phyloP scores from a whole-genome alignment of 2,329 filamentous ascomycete species.

The Chalara sp. region DNA sequence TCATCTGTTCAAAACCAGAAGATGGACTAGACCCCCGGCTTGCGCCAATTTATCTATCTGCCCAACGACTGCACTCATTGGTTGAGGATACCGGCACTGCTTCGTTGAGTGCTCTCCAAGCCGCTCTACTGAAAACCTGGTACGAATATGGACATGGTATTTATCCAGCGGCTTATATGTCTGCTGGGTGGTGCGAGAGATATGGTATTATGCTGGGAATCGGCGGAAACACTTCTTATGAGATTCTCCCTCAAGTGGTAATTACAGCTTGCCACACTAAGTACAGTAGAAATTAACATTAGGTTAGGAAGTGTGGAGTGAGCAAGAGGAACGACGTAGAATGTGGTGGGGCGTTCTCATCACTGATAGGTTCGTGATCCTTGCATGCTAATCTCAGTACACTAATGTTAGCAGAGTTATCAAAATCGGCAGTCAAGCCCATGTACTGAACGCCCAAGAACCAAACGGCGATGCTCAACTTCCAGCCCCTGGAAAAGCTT shows the following conservation, averaged over 20 bases:
- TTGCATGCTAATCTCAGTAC: neutral
- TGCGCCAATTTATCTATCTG: conserved; percentile 34
- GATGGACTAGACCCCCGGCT: conserved; percentile 30
- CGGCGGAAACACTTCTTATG: conserved; percentile 28
- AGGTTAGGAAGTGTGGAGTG: conserved; percentile 36
- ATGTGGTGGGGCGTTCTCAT: conserved; percentile 44
- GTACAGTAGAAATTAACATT: neutral
- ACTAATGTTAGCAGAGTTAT: conserved; percentile 20
- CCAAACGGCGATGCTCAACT: conserved; percentile 17
- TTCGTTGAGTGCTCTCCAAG: conserved; percentile 38
- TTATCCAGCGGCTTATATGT: conserved; percentile 44
- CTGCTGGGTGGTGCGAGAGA: conserved; percentile 36
- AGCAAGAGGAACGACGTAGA: conserved; percentile 38
- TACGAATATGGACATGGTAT: conserved; percentile 43
- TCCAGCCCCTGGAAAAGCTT: conserved; percentile 30
- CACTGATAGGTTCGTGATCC: conserved; percentile 32
- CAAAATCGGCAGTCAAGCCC: conserved; percentile 22
- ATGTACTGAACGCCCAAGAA: conserved; percentile 24
- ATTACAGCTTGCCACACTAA: conserved; percentile 1
- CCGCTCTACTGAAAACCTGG: conserved; percentile 37
- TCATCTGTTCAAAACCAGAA: conserved; percentile 31
- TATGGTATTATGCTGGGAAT: conserved; percentile 40
- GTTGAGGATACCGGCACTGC: conserved; percentile 36
- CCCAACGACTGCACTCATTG: conserved; percentile 35
- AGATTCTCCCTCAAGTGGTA: conserved; percentile 32